Evolutionary conservation across 441 rosid genomes (phyloP).

Genomic region (Theobroma grandiflorum): DNA sequence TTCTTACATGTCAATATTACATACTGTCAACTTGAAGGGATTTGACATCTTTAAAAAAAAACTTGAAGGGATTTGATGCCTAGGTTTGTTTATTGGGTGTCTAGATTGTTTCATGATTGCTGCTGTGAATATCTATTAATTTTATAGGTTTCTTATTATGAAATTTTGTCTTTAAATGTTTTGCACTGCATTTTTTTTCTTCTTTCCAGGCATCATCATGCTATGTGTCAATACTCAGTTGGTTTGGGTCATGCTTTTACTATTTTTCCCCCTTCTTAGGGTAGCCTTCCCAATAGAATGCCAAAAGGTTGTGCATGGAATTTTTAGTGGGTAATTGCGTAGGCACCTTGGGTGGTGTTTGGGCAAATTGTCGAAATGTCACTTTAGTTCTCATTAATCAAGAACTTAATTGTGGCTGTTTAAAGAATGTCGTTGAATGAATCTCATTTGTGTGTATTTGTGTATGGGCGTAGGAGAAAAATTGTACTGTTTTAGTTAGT

Average conservation of each 20-base stretch:
- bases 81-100: not conserved
- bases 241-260: not conserved
- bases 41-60: no score
- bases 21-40: not conserved
- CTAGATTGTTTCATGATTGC: not conserved
- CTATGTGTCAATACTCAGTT: not conserved
- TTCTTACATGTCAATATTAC: not conserved
- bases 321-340: not conserved
- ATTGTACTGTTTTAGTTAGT: not conserved
- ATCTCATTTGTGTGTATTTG: not conserved
- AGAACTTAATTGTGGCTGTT: not conserved
- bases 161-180: not conserved
- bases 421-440: constrained; percentile 5
- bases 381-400: not conserved
- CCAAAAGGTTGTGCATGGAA: not conserved
- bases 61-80: not conserved
- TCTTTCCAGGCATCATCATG: not conserved
- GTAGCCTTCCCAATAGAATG: not conserved
- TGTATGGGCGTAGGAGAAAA: not conserved
- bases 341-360: not conserved
- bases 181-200: not conserved
- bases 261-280: not conserved
- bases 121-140: not conserved
- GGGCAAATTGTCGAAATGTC: not conserved
- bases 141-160: not conserved